Evolutionary conservation across 441 rosid genomes (phyloP).

Genomic region (Pelargonium citronellum): DNA sequence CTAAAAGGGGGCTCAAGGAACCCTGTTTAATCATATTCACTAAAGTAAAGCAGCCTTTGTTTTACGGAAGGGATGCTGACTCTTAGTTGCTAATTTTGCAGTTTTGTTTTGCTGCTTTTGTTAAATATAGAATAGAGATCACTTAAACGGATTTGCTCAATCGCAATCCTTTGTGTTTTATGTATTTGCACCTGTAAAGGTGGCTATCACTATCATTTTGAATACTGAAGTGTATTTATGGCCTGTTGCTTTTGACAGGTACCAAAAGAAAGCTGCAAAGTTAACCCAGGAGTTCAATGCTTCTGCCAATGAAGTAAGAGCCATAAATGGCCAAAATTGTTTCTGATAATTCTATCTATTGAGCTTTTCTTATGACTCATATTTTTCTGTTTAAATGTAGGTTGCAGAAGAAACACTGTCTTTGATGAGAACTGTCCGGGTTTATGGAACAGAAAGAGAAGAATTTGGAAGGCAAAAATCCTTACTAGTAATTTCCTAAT

Average conservation of each 20-base stretch:
- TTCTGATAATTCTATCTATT: slow-evolving; percentile 11
- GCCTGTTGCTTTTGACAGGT: slow-evolving; percentile 30
- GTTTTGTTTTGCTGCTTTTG: neutral
- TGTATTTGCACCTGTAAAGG: neutral
- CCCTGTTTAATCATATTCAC: neutral
- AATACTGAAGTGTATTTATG: neutral
- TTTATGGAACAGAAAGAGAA: slow-evolving; percentile 41
- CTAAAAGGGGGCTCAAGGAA: neutral
- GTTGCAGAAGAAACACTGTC: slow-evolving; percentile 47
- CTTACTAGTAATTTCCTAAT: slow-evolving; percentile 18
- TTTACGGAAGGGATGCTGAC: neutral
- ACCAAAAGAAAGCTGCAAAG: slow-evolving; percentile 47
- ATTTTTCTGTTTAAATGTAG: slow-evolving; percentile 26
- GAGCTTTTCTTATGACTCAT: slow-evolving; percentile 14
- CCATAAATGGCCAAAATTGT: slow-evolving; percentile 11
- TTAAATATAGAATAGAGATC: neutral
- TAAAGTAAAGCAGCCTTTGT: neutral
- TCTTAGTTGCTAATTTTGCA: neutral
- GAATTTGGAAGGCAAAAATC: slow-evolving; percentile 47
- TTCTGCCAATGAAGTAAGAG: slow-evolving; percentile 38
- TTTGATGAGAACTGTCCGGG: slow-evolving; percentile 40
- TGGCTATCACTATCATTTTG: slow-evolving; percentile 4
- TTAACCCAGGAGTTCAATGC: slow-evolving; percentile 46
- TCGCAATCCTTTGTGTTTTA: neutral
- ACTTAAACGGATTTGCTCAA: neutral